Evolutionary conservation across 805 yeast genomes (phyloP), one percentile per base, ranked within the genome.

Genomic region (Ogataea allantospora): DNA sequence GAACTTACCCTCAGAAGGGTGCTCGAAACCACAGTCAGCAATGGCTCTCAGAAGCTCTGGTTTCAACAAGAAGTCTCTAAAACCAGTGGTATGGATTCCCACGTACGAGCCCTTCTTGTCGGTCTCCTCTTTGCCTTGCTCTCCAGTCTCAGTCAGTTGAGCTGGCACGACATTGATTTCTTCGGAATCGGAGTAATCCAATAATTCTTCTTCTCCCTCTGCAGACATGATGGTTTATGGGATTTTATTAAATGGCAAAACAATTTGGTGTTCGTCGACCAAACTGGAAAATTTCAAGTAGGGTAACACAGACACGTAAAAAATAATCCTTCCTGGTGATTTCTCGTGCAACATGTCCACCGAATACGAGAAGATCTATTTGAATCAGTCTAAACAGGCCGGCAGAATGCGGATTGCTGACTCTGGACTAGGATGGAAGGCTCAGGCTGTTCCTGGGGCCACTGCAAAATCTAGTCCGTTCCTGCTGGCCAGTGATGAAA

Each of bases 11-110:
- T 91, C 99, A 51, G 96, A 88, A 51, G 99, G 99, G 73, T 91
- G 99, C 74, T 91, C 99, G 64, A 91, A 91, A 75, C 99, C 99
- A 75, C 97, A 88, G 70, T 91, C 99, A 53, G 89, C 95, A 62
- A 91, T 91, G 50, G 99, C 99, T 70, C 99, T 84, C 58, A 91
- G 76, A 54, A 91, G 77, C 71, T 93, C 99, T 21, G 98, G 97
- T 72, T 93, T 93, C 67, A 91, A 77, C 60, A 93, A 71, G 69
- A 91, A 91, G 71, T 93, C 99, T 69, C 95, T 87, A 81, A 93
- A 91, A 64, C 97, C 97, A 49, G 98, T 91, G 50, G 98, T 91
- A 68, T 93, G 98, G 56, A 88, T 86, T 60, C 98, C 98, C 44
- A 89, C 98, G 57, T 93, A 93, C 30, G 97, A 88, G 61, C 98